These are phyloP conservation scores for Fusarium denticulatum DNA, from an alignment of 2,329 filamentous ascomycete genomes.

Conservation along the genomic window DNA sequence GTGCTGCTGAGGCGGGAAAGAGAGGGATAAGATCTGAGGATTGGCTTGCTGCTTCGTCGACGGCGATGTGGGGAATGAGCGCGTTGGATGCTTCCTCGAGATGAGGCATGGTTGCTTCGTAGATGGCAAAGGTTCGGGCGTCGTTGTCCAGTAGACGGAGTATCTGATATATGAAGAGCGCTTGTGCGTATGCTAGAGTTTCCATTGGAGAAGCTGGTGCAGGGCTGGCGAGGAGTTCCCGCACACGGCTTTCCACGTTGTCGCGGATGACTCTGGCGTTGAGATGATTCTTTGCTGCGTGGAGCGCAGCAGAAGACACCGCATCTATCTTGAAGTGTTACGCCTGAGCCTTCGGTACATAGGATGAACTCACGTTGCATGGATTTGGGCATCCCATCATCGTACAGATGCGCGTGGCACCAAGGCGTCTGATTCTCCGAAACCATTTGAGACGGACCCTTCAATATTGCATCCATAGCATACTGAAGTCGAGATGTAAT, in stretches of 20 bases:
- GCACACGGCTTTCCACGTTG: neutral
- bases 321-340: neutral
- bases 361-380: neutral
- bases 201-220: neutral
- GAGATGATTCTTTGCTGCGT: neutral
- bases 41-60: neutral
- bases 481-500: neutral
- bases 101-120: constrained; percentile 5
- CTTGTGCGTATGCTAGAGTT: neutral
- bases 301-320: neutral
- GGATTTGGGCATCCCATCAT: neutral
- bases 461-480: neutral
- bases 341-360: rapidly evolving
- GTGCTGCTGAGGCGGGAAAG: neutral
- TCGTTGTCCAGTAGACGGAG: neutral
- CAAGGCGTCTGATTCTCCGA: neutral
- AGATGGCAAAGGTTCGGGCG: neutral
- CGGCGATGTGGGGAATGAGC: neutral
- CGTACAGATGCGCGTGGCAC: neutral
- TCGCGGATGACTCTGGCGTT: neutral
- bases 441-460: neutral
- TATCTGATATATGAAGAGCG: neutral
- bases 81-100: constrained; percentile 1
- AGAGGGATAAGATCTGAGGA: neutral
- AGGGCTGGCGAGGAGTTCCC: neutral